Conservation (phyloP, 2,329 filamentous ascomycete genomes). For the Neoscytalidium dimidiatum region DNA sequence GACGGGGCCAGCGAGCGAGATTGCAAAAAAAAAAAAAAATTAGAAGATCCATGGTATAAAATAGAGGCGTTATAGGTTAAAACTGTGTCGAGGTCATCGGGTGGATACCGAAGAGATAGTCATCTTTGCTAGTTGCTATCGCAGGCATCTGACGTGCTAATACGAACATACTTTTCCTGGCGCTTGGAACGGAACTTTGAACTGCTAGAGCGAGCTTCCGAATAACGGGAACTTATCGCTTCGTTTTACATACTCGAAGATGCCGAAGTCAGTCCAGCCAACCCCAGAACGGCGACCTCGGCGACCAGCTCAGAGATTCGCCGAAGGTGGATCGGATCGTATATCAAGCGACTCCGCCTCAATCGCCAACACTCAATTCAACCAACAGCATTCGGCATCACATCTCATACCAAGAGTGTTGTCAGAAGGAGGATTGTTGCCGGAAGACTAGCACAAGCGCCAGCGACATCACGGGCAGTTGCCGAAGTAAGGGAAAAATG, state of each 20-base stretch:
- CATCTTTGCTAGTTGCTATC: too few relatives aligned
- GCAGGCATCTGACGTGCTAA: neutral
- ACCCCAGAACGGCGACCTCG: slow-evolving; percentile 12
- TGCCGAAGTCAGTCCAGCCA: neutral
- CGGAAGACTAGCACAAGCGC: neutral
- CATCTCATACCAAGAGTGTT: slow-evolving; percentile 9
- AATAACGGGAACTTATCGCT: neutral
- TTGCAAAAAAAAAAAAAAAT: neutral
- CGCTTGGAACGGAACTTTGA: neutral
- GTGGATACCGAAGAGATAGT: neutral
- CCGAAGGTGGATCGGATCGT: slow-evolving; percentile 1
- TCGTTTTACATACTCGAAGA: neutral
- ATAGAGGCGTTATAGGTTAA: slow-evolving; percentile 1
- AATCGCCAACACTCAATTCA: neutral
- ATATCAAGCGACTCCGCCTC: slow-evolving; percentile 14
- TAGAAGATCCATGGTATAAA: neutral
- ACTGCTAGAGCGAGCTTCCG: neutral
- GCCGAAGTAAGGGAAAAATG: slow-evolving; percentile 49
- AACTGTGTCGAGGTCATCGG: neutral
- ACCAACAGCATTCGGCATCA: neutral
- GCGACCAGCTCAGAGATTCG: neutral
- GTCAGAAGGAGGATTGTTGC: neutral
- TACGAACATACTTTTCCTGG: neutral
- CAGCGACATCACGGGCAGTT: slow-evolving; percentile 22
- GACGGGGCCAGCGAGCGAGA: neutral